A percentile compares a stretch with the other conserved stretches of the same genome.
Evolutionary conservation across 2,329 filamentous ascomycete species (phyloP).

Genomic region (Trichoderma simmonsii): DNA sequence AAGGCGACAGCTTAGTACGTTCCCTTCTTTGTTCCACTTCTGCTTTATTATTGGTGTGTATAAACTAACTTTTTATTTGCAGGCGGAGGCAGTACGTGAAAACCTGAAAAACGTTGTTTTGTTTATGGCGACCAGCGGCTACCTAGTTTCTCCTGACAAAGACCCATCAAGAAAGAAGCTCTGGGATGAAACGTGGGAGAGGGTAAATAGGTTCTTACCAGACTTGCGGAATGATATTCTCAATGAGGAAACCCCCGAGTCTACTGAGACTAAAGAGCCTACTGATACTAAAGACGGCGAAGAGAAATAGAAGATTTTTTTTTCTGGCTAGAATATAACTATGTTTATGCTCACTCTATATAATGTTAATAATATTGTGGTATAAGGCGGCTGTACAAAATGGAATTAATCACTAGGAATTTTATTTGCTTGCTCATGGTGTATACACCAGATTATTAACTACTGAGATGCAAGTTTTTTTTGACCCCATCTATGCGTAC

Average conservation of each 20-base stretch:
- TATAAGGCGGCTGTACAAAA: not conserved
- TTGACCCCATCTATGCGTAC: not conserved
- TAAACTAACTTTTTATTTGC: conserved; percentile 8
- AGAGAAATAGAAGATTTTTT: not conserved
- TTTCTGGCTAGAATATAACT: not conserved
- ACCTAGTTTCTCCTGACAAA: conserved; percentile 67
- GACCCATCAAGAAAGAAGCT: conserved; percentile 54
- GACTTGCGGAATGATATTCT: conserved; percentile 51
- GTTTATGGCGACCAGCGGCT: conserved; percentile 89
- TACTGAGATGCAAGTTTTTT: not conserved
- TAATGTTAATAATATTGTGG: not conserved
- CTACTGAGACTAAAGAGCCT: not conserved
- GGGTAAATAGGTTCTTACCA: conserved; percentile 63
- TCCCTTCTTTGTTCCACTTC: not conserved
- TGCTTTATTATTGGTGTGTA: not conserved
- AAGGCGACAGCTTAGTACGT: conserved; percentile 81
- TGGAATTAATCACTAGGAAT: not conserved
- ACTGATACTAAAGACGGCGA: not conserved
- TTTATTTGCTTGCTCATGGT: not conserved
- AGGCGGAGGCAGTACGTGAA: conserved; percentile 94
- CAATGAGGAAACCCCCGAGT: not conserved
- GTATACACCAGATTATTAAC: not conserved
- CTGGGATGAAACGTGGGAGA: conserved; percentile 63
- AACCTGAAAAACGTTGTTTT: conserved; percentile 94
- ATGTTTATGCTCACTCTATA: not conserved